Percentiles rank a stretch among this genome's conserved stretches.
phyloP scores from a whole-genome alignment of 768 basidiomycete genomes.

The Trametes gibbosa region DNA sequence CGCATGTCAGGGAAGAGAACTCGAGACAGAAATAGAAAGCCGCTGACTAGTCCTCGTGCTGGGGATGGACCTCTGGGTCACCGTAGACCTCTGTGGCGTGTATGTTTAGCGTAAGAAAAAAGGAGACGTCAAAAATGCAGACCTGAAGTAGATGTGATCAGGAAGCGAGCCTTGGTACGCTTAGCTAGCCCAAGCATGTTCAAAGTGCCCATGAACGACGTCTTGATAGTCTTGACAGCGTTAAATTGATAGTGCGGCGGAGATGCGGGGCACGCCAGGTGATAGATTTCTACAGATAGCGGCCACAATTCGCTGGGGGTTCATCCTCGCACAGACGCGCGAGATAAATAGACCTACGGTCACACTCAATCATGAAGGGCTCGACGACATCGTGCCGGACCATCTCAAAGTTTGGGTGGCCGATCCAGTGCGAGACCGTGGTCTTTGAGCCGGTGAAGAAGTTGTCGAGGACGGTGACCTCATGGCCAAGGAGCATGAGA shows the following conservation, averaged over 20 bases:
- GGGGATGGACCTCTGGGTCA: conserved; percentile 97
- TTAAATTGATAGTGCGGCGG: conserved; percentile 98
- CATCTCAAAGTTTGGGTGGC: conserved; percentile 98
- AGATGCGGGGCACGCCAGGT: conserved; percentile 96
- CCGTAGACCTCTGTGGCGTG: conserved; percentile 83
- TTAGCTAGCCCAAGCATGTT: conserved; percentile 99
- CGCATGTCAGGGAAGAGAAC: conserved; percentile 19
- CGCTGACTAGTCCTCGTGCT: conserved; percentile 89
- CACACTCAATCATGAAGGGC: conserved; percentile 98
- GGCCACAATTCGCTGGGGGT: not conserved
- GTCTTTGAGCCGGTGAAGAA: conserved; percentile 99
- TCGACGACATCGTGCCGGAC: conserved; percentile 97
- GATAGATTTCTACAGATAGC: conserved; percentile 78
- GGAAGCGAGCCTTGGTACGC: conserved; percentile 94
- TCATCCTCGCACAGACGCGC: not conserved
- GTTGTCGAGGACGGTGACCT: conserved; percentile 96
- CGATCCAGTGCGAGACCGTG: conserved; percentile 94
- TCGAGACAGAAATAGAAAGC: conserved; percentile 1
- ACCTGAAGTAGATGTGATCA: conserved; percentile 95
- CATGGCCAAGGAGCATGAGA: conserved; percentile 96
- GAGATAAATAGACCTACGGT: conserved; percentile 58
- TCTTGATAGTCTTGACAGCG: conserved; percentile 97
- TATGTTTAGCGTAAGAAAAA: not conserved
- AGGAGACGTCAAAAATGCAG: conserved; percentile 23
- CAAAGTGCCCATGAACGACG: conserved; percentile 95